Evolutionary conservation across 202 grass and related monocot species (phyloP).

Genomic region (Setaria viridis): DNA sequence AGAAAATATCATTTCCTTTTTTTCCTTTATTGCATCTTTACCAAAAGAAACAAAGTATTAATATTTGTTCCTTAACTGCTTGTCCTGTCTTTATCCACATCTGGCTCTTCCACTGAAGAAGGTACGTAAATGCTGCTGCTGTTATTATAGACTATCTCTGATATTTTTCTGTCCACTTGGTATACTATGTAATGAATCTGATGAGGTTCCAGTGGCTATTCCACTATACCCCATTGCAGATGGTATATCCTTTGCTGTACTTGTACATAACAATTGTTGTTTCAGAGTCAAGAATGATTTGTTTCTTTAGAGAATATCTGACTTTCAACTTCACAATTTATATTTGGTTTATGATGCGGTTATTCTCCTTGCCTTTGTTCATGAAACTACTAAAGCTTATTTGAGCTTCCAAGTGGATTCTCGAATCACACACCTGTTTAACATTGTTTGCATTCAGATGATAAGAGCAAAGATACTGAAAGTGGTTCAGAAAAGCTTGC

Average conservation of each 20-base stretch:
- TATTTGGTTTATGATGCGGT: slow-evolving; percentile 8
- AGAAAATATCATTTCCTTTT: slow-evolving; percentile 45
- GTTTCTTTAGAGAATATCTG: not conserved
- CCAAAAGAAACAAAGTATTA: not conserved
- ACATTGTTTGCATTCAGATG: slow-evolving; percentile 36
- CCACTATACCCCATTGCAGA: slow-evolving; percentile 30
- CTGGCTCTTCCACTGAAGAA: not conserved
- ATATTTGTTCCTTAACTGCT: slow-evolving; percentile 40
- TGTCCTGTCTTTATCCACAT: slow-evolving; percentile 27
- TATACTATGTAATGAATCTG: slow-evolving; percentile 28
- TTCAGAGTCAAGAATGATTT: slow-evolving; percentile 9
- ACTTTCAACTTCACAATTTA: slow-evolving; percentile 15
- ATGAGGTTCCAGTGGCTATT: slow-evolving; percentile 37
- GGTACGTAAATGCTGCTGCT: slow-evolving; percentile 8
- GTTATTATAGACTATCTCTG: not conserved
- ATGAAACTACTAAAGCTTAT: not conserved
- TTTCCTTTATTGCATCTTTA: not conserved
- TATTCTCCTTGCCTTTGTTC: not conserved
- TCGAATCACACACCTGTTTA: not conserved
- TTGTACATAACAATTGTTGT: not conserved
- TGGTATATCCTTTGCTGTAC: slow-evolving; percentile 30
- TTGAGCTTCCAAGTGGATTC: not conserved
- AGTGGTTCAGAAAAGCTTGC: slow-evolving; percentile 22
- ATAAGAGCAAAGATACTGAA: slow-evolving; percentile 33
- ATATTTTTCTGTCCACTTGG: not conserved